Percentiles rank a stretch among this genome's conserved stretches.
phyloP scores from a whole-genome alignment of 306 rosid species.

The Cucumis cinereus region DNA sequence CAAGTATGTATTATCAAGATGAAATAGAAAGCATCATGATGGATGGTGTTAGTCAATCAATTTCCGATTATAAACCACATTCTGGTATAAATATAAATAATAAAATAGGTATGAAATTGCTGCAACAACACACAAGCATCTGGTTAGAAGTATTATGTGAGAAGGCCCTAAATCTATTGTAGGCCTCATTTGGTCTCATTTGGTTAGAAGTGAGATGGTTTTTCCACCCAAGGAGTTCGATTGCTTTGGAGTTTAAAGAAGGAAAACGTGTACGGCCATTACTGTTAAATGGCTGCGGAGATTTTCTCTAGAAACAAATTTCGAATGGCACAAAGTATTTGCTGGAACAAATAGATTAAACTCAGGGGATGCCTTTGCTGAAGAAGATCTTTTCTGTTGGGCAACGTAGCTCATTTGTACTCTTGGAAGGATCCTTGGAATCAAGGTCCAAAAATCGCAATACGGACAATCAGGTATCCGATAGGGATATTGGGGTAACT shows the following conservation, averaged over 20 bases:
- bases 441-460: not conserved
- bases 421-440: not conserved
- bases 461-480: too few species aligned
- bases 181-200: not conserved
- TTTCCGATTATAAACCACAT: not conserved
- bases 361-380: not conserved
- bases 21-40: not conserved
- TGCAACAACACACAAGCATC: not conserved
- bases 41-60: not conserved
- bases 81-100: not conserved
- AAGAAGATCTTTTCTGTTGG: not conserved
- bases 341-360: not conserved
- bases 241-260: not conserved
- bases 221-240: not conserved
- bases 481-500: too few species aligned
- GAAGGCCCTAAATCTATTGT: not conserved
- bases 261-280: not conserved
- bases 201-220: not conserved
- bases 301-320: not conserved
- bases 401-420: not conserved
- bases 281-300: not conserved
- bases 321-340: not conserved
- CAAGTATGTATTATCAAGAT: not conserved
- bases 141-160: not conserved
- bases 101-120: not conserved